A percentile compares a stretch with the other conserved stretches of the same genome.
phyloP scores from a whole-genome alignment of 2,329 filamentous ascomycete genomes.

The Nigrograna mackinnonii region DNA sequence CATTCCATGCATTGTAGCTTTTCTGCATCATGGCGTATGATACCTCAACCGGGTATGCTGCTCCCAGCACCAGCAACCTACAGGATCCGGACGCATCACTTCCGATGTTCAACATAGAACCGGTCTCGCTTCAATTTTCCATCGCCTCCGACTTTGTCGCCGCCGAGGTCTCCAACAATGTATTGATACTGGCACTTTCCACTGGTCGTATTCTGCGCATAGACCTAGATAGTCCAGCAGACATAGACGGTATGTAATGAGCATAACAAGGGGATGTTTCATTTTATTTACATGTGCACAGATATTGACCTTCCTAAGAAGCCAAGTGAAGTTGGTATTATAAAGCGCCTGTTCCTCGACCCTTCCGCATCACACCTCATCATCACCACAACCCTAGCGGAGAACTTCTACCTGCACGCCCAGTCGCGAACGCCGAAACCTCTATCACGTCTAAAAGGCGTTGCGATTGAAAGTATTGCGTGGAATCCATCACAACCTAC shows the following conservation, averaged over 20 bases:
- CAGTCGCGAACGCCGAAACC: conserved; percentile 87
- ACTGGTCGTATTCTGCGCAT: conserved; percentile 93
- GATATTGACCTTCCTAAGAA: conserved; percentile 98
- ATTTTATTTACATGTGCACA: conserved; percentile 38
- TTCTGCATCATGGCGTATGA: conserved; percentile 73
- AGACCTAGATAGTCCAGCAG: conserved; percentile 88
- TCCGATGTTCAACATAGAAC: conserved; percentile 93
- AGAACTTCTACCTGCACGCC: conserved; percentile 97
- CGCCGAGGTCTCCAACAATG: conserved; percentile 96
- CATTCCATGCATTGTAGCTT: too few relatives aligned
- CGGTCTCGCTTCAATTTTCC: conserved; percentile 90
- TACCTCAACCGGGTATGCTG: conserved; percentile 71
- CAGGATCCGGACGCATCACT: conserved; percentile 63
- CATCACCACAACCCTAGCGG: conserved; percentile 85
- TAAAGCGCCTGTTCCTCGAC: conserved; percentile 95
- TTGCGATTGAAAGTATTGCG: conserved; percentile 84
- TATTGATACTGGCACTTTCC: conserved; percentile 87
- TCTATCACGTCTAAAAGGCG: conserved; percentile 80
- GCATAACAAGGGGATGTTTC: background rate
- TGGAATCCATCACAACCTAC: conserved; percentile 96
- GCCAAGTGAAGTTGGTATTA: conserved; percentile 85
- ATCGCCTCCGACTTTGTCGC: conserved; percentile 95
- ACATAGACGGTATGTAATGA: conserved; percentile 70
- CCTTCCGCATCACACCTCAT: conserved; percentile 94
- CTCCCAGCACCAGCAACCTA: conserved; percentile 66